Evolutionary conservation across 805 yeast species (phyloP).

Genomic region (Saccharomycopsis javanensis): DNA sequence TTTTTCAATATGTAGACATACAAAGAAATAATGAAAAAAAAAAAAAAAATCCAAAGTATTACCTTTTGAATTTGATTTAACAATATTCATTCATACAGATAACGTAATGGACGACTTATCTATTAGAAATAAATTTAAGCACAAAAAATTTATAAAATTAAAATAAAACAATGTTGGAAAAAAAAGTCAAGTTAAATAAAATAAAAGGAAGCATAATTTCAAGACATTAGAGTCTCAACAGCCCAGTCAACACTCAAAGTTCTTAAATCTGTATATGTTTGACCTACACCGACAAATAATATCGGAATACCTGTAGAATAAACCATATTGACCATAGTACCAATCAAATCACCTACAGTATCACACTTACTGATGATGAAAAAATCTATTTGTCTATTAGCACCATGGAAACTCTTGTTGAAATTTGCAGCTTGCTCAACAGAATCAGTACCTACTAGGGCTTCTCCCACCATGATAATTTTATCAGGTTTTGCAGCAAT

Average conservation of each 20-base stretch:
- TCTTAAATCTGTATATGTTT: conserved; percentile 88
- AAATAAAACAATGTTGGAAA: too few relatives aligned
- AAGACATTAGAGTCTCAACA: conserved; percentile 62
- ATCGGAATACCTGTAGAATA: conserved; percentile 94
- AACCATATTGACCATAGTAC: conserved; percentile 96
- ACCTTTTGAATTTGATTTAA: neutral
- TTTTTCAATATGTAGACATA: too few relatives aligned
- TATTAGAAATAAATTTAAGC: too few relatives aligned
- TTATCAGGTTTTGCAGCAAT: conserved; percentile 93
- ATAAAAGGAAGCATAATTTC: neutral
- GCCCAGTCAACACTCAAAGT: conserved; percentile 89
- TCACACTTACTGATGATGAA: conserved; percentile 92
- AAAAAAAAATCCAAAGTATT: neutral
- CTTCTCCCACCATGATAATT: conserved; percentile 98
- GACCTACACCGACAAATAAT: conserved; percentile 92
- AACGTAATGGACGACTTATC: too few relatives aligned
- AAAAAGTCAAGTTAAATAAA: too few relatives aligned
- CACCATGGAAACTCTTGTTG: conserved; percentile 79
- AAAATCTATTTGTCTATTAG: conserved; percentile 69
- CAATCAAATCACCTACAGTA: conserved; percentile 93
- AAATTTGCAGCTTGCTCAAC: conserved; percentile 92
- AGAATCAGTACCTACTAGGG: conserved; percentile 93
- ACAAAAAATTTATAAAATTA: too few relatives aligned
- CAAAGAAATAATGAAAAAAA: too few relatives aligned
- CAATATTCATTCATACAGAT: neutral